Conservation (phyloP, 176 grass and related monocot genomes). For the Saccharum officinarum region DNA sequence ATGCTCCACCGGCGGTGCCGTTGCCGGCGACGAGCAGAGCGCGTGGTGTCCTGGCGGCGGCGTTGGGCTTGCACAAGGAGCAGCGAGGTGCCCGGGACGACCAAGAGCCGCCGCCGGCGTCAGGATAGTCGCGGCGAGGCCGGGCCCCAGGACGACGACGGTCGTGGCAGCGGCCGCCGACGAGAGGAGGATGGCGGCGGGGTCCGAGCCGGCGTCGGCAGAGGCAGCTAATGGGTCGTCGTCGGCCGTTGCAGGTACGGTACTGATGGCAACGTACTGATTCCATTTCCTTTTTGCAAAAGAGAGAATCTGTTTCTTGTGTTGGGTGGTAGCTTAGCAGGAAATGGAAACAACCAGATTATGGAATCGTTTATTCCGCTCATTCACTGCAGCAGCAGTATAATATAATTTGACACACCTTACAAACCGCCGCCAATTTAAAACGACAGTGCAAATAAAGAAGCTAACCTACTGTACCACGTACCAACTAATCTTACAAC, state of each 20-base stretch:
- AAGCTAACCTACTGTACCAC: too few relatives aligned
- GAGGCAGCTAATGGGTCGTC: constrained; percentile 1
- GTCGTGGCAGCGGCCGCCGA: neutral
- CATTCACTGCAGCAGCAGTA: too few relatives aligned
- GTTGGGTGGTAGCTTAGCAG: too few relatives aligned
- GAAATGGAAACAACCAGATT: too few relatives aligned
- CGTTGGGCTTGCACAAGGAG: neutral
- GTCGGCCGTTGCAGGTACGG: constrained; percentile 19
- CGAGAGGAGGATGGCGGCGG: neutral
- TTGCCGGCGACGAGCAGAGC: too few relatives aligned
- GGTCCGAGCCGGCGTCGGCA: neutral
- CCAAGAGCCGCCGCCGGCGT: neutral
- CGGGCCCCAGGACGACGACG: neutral
- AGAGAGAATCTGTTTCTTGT: too few relatives aligned
- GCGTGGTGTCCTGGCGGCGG: accelerated
- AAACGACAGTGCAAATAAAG: too few relatives aligned
- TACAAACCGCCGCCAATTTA: too few relatives aligned
- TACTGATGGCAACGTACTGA: neutral
- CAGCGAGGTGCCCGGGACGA: neutral
- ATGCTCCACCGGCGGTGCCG: neutral
- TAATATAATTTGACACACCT: too few relatives aligned
- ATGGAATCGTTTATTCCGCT: too few relatives aligned
- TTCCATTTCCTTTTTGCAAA: neutral
- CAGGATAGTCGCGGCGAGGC: constrained; percentile 10
- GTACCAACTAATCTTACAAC: too few relatives aligned